Evolutionary conservation across 1,284 basidiomycete genomes (phyloP).

Genomic region (Malassezia psittaci): DNA sequence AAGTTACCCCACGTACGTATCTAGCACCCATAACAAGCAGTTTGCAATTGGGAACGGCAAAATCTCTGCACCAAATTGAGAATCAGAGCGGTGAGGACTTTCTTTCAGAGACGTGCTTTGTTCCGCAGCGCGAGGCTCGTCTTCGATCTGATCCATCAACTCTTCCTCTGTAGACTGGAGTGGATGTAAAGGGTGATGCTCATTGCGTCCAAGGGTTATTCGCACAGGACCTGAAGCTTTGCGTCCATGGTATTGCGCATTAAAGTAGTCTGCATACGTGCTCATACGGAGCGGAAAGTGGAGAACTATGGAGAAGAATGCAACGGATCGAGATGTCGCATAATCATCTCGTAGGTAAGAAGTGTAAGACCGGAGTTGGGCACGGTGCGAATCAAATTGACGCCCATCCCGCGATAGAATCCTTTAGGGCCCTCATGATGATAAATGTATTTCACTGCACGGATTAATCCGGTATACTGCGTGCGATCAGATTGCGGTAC

Average conservation of each 20-base stretch:
- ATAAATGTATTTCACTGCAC: conserved; percentile 25
- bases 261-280: conserved; percentile 19
- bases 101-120: too few species aligned
- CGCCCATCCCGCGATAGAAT: conserved; percentile 44
- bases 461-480: conserved; percentile 32
- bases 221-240: conserved; percentile 12
- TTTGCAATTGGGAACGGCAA: too few species aligned
- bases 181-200: not conserved
- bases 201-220: conserved; percentile 3
- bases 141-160: conserved; percentile 13
- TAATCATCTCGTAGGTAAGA: conserved; percentile 43
- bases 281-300: conserved; percentile 9
- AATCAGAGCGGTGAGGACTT: too few species aligned
- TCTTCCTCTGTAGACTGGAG: conserved; percentile 5
- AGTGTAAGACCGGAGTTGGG: conserved; percentile 43
- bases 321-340: conserved; percentile 27
- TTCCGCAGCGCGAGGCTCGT: not conserved
- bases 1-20: conserved; percentile 7
- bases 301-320: not conserved
- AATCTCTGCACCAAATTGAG: too few species aligned
- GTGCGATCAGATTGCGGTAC: conserved; percentile 4
- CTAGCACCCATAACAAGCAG: conserved; percentile 9
- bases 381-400: conserved; percentile 42
- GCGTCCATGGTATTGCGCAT: conserved; percentile 9
- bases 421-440: conserved; percentile 35